Percentiles rank a stretch among this genome's conserved stretches.
Conservation (phyloP, 2,329 filamentous ascomycete genomes). For the Hymenotorrendiella dingleyae region DNA sequence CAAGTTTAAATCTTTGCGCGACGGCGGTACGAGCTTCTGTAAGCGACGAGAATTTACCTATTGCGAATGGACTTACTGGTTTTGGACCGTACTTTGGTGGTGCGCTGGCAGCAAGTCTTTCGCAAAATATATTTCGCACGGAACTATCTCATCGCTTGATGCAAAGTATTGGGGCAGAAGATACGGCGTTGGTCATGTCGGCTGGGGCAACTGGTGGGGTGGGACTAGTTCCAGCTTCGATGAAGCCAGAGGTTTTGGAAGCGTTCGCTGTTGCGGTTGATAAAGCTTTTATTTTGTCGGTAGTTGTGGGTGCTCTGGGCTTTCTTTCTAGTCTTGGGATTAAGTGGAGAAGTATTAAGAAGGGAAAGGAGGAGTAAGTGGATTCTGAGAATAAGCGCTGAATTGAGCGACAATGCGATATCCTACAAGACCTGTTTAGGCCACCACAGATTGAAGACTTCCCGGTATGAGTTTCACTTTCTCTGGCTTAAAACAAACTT, state of each 20-base stretch:
- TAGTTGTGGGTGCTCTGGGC: conserved; percentile 30
- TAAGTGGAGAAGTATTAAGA: conserved; percentile 10
- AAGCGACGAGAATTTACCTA: conserved; percentile 39
- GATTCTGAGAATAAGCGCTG: no score
- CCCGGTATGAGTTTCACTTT: no score
- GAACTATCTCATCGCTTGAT: conserved; percentile 5
- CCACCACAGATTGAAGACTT: no score
- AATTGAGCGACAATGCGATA: no score
- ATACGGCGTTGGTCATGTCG: conserved; percentile 36
- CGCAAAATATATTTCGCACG: conserved; percentile 38
- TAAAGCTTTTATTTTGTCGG: conserved; percentile 46
- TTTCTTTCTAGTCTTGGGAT: conserved; percentile 11
- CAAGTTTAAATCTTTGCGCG: conserved; percentile 49
- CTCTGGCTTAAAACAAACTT: no score
- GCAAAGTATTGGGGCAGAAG: conserved; percentile 20
- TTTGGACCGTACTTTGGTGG: conserved; percentile 50
- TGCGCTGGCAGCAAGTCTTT: conserved; percentile 49
- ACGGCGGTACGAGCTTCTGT: conserved; percentile 50
- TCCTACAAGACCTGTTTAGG: no score
- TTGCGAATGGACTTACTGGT: conserved; percentile 44
- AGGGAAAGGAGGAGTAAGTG: not conserved
- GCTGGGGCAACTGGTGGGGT: conserved; percentile 44
- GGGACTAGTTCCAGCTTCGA: conserved; percentile 47
- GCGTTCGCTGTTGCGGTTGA: conserved; percentile 51
- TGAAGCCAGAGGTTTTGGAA: conserved; percentile 44